Conservation (phyloP, 2,329 filamentous ascomycete species). For the Septoria linicola region DNA sequence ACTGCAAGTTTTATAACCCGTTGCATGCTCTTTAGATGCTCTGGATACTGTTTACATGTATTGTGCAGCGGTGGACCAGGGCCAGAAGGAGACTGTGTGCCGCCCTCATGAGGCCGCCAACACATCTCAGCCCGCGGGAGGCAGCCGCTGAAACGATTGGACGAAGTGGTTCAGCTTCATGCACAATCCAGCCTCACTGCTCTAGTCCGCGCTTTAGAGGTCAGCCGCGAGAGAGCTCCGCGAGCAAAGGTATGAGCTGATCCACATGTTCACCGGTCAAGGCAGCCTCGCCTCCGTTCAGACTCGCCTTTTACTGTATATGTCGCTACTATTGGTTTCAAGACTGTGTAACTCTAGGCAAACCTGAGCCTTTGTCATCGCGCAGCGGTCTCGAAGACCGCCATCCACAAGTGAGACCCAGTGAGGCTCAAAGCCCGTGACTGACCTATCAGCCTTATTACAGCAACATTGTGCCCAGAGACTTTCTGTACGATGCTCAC, state of each 20-base stretch:
- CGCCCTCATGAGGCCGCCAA: neutral
- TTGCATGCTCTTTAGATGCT: no score
- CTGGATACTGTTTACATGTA: neutral
- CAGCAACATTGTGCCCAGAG: neutral
- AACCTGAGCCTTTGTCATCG: neutral
- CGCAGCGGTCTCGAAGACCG: neutral
- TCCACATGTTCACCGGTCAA: conserved; percentile 3
- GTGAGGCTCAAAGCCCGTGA: neutral
- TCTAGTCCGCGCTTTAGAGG: conserved; percentile 4
- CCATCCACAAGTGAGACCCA: neutral
- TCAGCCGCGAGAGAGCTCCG: conserved; percentile 3
- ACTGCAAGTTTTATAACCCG: no score
- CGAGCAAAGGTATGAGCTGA: neutral
- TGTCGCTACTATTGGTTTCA: neutral
- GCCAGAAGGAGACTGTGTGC: neutral
- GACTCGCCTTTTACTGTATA: neutral
- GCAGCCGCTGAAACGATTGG: conserved; percentile 5
- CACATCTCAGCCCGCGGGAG: conserved; percentile 6
- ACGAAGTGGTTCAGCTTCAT: conserved; percentile 6
- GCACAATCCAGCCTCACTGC: conserved; percentile 9
- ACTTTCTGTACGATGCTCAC: neutral
- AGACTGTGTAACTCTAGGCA: neutral
- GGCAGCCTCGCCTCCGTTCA: neutral
- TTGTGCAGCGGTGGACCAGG: no score
- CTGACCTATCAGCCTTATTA: neutral